Percentiles rank a stretch among this genome's conserved stretches.
Conservation (phyloP, 306 rosid species). For the Medicago arabica region DNA sequence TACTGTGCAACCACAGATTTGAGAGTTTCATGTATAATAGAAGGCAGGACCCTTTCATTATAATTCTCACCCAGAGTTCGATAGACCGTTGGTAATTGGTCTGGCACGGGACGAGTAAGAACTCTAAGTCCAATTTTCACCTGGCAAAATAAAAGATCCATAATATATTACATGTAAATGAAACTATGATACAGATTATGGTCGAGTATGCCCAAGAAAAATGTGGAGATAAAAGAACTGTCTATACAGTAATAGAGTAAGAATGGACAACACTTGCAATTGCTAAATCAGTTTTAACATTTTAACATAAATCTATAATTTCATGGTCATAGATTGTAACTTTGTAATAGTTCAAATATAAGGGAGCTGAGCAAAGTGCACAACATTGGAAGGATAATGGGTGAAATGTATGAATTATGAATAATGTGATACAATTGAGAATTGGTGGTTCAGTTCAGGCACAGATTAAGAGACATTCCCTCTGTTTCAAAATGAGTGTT, state of each 20-base stretch:
- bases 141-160: slow-evolving; percentile 46
- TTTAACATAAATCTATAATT: slow-evolving; percentile 34
- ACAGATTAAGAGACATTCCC: slow-evolving; percentile 4
- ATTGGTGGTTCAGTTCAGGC: background rate
- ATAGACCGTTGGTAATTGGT: slow-evolving; percentile 70
- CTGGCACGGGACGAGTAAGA: slow-evolving; percentile 77
- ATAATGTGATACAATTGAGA: slow-evolving; percentile 19
- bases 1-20: slow-evolving; percentile 87
- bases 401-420: background rate
- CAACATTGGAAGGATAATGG: background rate
- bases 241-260: slow-evolving; percentile 1
- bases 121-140: slow-evolving; percentile 83
- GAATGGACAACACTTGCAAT: background rate
- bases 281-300: background rate
- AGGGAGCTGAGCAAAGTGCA: slow-evolving; percentile 4
- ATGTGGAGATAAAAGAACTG: slow-evolving; percentile 5
- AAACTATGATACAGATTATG: slow-evolving; percentile 1
- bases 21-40: slow-evolving; percentile 84
- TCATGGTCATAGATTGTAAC: background rate
- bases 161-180: background rate
- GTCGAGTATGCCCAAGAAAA: background rate
- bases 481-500: too few species aligned
- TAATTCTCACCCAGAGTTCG: slow-evolving; percentile 78
- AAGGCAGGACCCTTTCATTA: slow-evolving; percentile 77
- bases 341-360: slow-evolving; percentile 20